Percentiles rank a stretch among this genome's conserved stretches.
Evolutionary conservation across 345 rosid genomes (phyloP).

Genomic region (Orychophragmus violaceus): DNA sequence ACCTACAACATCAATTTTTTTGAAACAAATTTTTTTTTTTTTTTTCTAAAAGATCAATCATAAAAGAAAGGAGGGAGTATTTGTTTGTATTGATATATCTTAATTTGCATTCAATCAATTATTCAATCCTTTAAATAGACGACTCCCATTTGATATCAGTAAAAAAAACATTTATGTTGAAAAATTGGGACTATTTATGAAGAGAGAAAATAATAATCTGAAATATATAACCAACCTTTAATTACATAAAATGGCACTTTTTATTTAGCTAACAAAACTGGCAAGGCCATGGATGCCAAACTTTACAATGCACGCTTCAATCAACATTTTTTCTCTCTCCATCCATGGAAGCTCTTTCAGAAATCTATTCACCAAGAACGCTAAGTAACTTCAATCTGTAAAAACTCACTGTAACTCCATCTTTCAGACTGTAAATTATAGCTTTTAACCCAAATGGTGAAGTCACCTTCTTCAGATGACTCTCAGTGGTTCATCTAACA

Average conservation of each 20-base stretch:
- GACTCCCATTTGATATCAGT: neutral
- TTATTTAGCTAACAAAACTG: slow-evolving; percentile 24
- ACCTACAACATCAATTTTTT: too few relatives aligned
- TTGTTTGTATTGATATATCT: neutral
- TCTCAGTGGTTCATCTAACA: slow-evolving; percentile 57
- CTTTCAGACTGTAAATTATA: neutral
- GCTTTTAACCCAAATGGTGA: slow-evolving; percentile 7
- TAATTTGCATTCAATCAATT: neutral
- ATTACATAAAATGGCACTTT: neutral
- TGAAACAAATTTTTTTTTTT: too few relatives aligned
- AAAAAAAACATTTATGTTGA: neutral
- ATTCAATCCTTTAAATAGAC: neutral
- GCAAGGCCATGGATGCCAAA: slow-evolving; percentile 31
- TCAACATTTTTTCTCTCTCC: neutral
- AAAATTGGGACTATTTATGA: neutral
- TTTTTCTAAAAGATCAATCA: too few relatives aligned
- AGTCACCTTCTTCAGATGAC: slow-evolving; percentile 18
- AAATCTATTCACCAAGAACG: slow-evolving; percentile 15
- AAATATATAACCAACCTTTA: slow-evolving; percentile 1
- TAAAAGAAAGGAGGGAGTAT: too few relatives aligned
- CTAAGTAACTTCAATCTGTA: slow-evolving; percentile 15
- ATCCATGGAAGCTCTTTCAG: slow-evolving; percentile 22
- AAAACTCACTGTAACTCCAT: slow-evolving; percentile 11
- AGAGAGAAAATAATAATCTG: neutral
- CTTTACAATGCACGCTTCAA: slow-evolving; percentile 26